Base-by-base conservation (phyloP, 1,284 basidiomycete genomes). In the Xanthoconium separans region DNA sequence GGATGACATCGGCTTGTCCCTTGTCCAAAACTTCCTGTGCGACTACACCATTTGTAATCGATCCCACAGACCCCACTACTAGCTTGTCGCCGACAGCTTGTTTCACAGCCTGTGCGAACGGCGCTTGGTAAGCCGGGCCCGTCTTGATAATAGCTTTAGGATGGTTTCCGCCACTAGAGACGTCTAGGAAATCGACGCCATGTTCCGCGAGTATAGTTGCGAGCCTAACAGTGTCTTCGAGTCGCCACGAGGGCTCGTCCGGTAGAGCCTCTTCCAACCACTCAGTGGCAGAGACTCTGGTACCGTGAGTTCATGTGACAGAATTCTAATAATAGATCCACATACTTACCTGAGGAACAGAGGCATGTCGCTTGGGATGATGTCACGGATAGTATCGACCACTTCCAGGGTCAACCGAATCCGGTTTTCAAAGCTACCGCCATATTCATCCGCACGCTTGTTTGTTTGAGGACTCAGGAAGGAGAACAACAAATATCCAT, bases 341-440 rank as follows among this genome's bases (percentile, higher is more conserved):
- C 3, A 20, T n/a, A 59, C 75, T 60, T 59, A 89, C 82, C 88
- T 78, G 58, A 85, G 74, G 69, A 90, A 85, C n/a, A 91, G 69
- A 0, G 88, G 87, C 72, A 81, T 83, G 18, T 77, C 68, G 8
- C 74, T 63, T 0, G 82, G 82, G 64, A 87, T 86, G 27, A 77
- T 74, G 24, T 73, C 75, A 13, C 85, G 75, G 3, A 85, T 69
- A 5, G 76, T 70, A 52, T 79, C 72, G 22, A 82, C 77, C 34
- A 88, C 69, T 64, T 87, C 81, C 15, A 91, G 68, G 3, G 79
- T 76, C 8, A 89, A 66, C 15, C 87, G 73, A 31, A 78, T 77
- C 41, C 87, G 79, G 67, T 89, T 89, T 65, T 89, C 85, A 59
- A 89, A 83, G 60, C 76, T 80, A 3, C 89, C 89, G 6, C 89